Percentiles rank a stretch among this genome's conserved stretches.
These are phyloP conservation scores for Oryza australiensis DNA, from an alignment of 176 grass and related monocot species.

Conservation along the genomic window DNA sequence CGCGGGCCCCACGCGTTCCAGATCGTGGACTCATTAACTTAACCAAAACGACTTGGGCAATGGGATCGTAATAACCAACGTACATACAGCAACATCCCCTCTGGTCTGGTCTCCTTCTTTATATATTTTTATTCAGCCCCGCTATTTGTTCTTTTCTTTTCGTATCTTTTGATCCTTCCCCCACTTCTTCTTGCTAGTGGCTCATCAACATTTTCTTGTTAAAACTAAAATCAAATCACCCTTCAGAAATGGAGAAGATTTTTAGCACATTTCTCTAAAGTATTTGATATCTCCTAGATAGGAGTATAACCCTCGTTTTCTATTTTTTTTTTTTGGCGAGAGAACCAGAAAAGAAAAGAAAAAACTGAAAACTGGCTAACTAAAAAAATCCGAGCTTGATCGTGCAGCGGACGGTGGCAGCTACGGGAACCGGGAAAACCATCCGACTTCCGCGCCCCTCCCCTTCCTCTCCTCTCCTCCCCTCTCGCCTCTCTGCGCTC, in stretches of 20 bases:
- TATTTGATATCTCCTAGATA: background rate
- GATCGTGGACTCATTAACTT: background rate
- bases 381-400: background rate
- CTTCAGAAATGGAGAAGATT: background rate
- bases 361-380: background rate
- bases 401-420: constrained; percentile 28
- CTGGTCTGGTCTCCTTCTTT: background rate
- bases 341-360: background rate
- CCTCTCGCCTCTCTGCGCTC: background rate
- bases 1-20: background rate
- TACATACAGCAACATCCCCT: background rate
- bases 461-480: constrained; percentile 34
- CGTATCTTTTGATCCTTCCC: background rate
- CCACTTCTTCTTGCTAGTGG: background rate
- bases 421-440: constrained; percentile 6
- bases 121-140: too few species aligned
- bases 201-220: background rate
- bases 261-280: background rate
- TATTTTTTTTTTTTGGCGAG: background rate
- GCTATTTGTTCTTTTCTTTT: background rate
- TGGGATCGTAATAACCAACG: background rate
- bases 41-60: background rate
- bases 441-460: constrained; percentile 52
- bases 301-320: background rate
- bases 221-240: background rate